Evolutionary conservation across 202 grass and related monocot species (phyloP), one percentile per base, ranked within the genome.

Genomic region (Eragrostis tef): DNA sequence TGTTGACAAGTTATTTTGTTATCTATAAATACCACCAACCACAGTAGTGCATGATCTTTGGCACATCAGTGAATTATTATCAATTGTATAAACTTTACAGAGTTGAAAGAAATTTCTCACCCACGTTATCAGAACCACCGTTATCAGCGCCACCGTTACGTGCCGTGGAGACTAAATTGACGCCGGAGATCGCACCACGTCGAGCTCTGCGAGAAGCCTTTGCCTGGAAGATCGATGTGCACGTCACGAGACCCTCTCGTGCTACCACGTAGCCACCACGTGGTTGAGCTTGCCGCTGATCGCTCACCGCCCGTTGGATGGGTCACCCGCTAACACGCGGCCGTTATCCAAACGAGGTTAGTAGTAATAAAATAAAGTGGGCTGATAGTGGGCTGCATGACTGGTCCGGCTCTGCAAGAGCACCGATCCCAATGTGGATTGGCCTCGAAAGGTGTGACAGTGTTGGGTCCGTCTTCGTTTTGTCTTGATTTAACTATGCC

Each of bases 381-480:
- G 25, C 48, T 25, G 26, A 2, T 47, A 42, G 68, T 81, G 82
- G 71, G 73, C 54, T 39, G 76, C 70, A 68, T 80, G 64, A 53
- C 39, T 21, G 56, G 79, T 42, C 87, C 53, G 5, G 19, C 61
- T 15, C 62, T 78, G 83, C 52, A 22, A 0, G 44, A 45, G 67
- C 78, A 78, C 87, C 48, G 81, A 97, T 97, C 93, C 90, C 90
- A n/a, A 97, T 74, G 86, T 68, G 75, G 14, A 93, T 91, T 88
- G 75, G 80, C 83, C 73, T 88, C 41, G 88, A 42, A 6, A 44
- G 47, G 58, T 2, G 87, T 81, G 75, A 81, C 67, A 22, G 34
- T 49, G 19, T n/a, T n/a, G n/a, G n/a, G n/a, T n/a, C 58, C 2
- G n/a, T 21, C 50, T 46, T 71, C 59, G 21, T 60, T 26, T n/a